Evolutionary conservation across 306 rosid genomes (phyloP).

Genomic region (Astragalus membranaceus): DNA sequence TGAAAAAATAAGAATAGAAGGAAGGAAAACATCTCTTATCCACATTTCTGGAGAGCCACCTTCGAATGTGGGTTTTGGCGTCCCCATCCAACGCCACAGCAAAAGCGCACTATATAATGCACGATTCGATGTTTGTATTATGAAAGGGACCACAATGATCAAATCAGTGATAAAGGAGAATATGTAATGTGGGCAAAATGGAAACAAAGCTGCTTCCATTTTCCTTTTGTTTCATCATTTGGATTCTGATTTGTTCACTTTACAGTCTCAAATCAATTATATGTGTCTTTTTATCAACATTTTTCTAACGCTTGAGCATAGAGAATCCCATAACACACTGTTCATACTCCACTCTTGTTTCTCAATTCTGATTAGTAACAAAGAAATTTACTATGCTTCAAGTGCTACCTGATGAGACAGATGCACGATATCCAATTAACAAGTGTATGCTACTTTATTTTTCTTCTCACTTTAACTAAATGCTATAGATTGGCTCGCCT

Average conservation of each 20-base stretch:
- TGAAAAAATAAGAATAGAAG: neutral
- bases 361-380: neutral
- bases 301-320: neutral
- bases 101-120: slow-evolving; percentile 39
- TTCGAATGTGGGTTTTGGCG: slow-evolving; percentile 11
- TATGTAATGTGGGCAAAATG: slow-evolving; percentile 35
- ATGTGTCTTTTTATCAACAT: neutral
- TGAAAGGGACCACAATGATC: slow-evolving; percentile 34
- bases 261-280: neutral
- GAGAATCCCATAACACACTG: neutral
- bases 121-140: slow-evolving; percentile 26
- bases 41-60: slow-evolving; percentile 19
- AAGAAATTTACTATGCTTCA: neutral
- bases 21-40: neutral
- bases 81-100: slow-evolving; percentile 33
- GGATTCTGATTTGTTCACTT: neutral
- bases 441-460: neutral
- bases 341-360: slow-evolving; percentile 5
- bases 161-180: slow-evolving; percentile 22
- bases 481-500: neutral
- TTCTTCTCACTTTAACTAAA: neutral
- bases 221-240: slow-evolving; percentile 35
- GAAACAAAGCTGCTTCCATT: slow-evolving; percentile 38
- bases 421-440: neutral
- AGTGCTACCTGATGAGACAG: neutral